phyloP scores from a whole-genome alignment of 192 early-diverging fungal genomes.

The Pilaira anomala region DNA sequence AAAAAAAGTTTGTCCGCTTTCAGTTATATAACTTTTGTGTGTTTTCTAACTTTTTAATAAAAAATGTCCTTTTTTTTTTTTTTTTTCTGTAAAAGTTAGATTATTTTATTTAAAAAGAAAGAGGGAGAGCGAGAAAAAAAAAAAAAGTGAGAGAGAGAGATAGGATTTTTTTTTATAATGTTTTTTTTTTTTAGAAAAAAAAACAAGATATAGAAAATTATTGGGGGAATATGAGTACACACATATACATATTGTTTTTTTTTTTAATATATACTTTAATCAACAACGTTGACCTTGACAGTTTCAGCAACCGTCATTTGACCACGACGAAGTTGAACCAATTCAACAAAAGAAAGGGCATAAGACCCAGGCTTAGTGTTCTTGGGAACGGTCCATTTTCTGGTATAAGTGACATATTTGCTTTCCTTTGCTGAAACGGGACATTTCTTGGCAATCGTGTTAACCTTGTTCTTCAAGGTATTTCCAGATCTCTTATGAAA shows the following conservation, averaged over 20 bases:
- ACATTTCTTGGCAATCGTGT: slow-evolving; percentile 18
- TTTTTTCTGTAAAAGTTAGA: background rate
- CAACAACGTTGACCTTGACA: slow-evolving; percentile 33
- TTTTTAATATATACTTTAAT: slow-evolving; percentile 10
- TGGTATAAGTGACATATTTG: slow-evolving; percentile 32
- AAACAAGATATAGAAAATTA: background rate
- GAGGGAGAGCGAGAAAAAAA: no score
- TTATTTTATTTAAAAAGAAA: background rate
- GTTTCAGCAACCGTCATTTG: slow-evolving; percentile 25
- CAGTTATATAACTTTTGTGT: no score
- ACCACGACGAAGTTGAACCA: slow-evolving; percentile 24
- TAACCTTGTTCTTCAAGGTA: slow-evolving; percentile 19
- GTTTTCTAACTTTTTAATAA: no score
- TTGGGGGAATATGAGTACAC: background rate
- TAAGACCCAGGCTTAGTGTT: slow-evolving; percentile 37
- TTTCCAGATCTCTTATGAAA: slow-evolving; percentile 34
- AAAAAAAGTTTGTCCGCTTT: no score
- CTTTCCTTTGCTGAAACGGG: slow-evolving; percentile 31
- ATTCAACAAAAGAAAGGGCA: slow-evolving; percentile 29
- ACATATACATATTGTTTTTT: no score
- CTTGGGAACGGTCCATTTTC: slow-evolving; percentile 28
- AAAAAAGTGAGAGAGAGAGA: no score
- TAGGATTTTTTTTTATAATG: background rate
- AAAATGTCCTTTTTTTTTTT: background rate
- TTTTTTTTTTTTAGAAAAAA: no score